Evolutionary conservation across 2,329 filamentous ascomycete genomes (phyloP).

Genomic region (Coniella vitis): DNA sequence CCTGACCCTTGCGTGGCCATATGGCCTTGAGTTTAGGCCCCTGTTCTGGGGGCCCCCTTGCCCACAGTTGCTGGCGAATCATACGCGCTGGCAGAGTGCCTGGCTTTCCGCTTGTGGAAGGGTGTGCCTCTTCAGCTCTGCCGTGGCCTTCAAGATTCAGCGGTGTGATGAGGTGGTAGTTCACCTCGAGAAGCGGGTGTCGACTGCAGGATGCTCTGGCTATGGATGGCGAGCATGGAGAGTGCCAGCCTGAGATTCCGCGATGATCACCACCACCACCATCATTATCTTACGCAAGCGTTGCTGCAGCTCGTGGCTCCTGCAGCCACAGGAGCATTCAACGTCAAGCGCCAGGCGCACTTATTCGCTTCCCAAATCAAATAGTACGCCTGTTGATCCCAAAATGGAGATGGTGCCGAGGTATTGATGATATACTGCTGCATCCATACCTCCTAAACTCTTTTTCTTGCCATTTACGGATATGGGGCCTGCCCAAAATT

Average conservation of each 20-base stretch:
- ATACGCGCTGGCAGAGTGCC: conserved; percentile 2
- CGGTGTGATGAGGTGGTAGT: too few species aligned
- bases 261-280: conserved; percentile 5
- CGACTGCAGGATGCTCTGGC: not conserved
- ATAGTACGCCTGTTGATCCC: not conserved
- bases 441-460: not conserved
- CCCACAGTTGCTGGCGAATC: not conserved
- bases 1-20: conserved; percentile 1
- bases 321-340: conserved; percentile 4
- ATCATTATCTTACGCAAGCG: conserved; percentile 8
- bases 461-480: not conserved
- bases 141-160: too few species aligned
- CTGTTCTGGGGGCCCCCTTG: conserved; percentile 2
- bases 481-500: too few species aligned
- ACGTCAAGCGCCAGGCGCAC: conserved; percentile 1
- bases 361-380: not conserved
- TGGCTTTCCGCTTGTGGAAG: conserved; percentile 8
- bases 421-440: not conserved
- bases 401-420: not conserved
- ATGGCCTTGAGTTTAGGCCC: conserved; percentile 6
- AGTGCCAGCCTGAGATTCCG: too few species aligned
- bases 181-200: not conserved
- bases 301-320: conserved; percentile 1
- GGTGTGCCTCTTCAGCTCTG: not conserved
- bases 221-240: too few species aligned